Percentiles rank a stretch among this genome's conserved stretches.
Conservation (phyloP, 805 yeast genomes). For the Brettanomyces custersianus region DNA sequence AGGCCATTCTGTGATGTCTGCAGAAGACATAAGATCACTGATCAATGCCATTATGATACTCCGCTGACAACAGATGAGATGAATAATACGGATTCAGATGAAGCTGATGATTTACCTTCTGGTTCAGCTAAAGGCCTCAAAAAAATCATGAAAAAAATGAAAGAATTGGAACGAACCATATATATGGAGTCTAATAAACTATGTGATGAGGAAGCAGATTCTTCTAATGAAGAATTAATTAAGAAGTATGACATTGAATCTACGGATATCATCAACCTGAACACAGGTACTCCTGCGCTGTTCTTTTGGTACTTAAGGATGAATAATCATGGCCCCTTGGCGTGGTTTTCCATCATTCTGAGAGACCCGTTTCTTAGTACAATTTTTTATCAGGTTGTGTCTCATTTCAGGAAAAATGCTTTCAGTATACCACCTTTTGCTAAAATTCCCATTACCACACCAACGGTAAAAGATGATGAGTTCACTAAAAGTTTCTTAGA, state of each 20-base stretch:
- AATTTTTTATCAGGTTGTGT: background rate
- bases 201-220: too few species aligned
- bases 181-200: conserved; percentile 20
- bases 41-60: conserved; percentile 23
- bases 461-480: background rate
- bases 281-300: conserved; percentile 34
- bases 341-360: conserved; percentile 38
- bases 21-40: conserved; percentile 19
- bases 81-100: background rate
- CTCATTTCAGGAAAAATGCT: background rate
- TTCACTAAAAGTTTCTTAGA: background rate
- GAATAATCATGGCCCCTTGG: conserved; percentile 42
- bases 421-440: background rate
- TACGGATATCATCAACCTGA: conserved; percentile 34
- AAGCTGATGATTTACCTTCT: background rate
- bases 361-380: conserved; percentile 32
- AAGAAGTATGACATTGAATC: too few species aligned
- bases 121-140: conserved; percentile 7
- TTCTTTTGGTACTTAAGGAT: conserved; percentile 30
- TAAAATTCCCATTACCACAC: background rate
- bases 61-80: conserved; percentile 7
- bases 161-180: conserved; percentile 5
- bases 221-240: too few species aligned
- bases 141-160: background rate
- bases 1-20: conserved; percentile 27